Base-by-base conservation (phyloP, 1,284 basidiomycete species). In the Exobasidium cylindrosporum region DNA sequence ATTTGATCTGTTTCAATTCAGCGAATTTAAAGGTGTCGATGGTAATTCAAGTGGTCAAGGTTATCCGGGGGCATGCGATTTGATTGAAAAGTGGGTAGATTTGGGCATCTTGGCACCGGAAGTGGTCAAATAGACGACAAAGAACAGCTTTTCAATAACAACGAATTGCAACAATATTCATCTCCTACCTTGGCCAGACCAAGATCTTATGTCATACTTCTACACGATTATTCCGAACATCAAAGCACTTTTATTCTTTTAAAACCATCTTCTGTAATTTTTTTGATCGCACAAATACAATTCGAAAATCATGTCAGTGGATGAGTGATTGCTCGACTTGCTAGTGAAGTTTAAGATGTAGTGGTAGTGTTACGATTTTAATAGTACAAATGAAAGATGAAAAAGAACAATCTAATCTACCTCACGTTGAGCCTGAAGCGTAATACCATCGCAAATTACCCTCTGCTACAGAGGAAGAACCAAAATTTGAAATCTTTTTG, bases 61-160 rank as follows among this genome's bases (percentile, higher is more conserved):
- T 0, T 79, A 79, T 61, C 77, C 77, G 4, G 90, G 89, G 7
- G 84, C 91, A n/a, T 92, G 91, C 10, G 85, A 88, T 70, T 83
- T 97, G 46, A 91, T 89, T 84, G 92, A 95, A 75, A 87, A 86
- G 69, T 97, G 93, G 93, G 88, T 85, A 76, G 90, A 92, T 70
- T 86, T 88, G 85, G 87, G 86, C 46, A 87, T 89, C 60, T 77
- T 90, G 61, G 87, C 88, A 30, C 64, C 69, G 4, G 72, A 72
- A 30, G 62, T 69, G 21, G 57, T 71, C 35, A 21, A 52, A 26
- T 66, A 63, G 44, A 23, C 7, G n/a, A 30, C 24, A 31, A n/a
- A n/a, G 47, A 50, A 40, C 17, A 40, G 35, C 35, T 17, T 40
- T 40, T 40, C 35, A 7, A 10, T 17, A 40, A 17, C 10, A 7